phyloP scores from a whole-genome alignment of 345 rosid species.

The Gossypium anomalum region DNA sequence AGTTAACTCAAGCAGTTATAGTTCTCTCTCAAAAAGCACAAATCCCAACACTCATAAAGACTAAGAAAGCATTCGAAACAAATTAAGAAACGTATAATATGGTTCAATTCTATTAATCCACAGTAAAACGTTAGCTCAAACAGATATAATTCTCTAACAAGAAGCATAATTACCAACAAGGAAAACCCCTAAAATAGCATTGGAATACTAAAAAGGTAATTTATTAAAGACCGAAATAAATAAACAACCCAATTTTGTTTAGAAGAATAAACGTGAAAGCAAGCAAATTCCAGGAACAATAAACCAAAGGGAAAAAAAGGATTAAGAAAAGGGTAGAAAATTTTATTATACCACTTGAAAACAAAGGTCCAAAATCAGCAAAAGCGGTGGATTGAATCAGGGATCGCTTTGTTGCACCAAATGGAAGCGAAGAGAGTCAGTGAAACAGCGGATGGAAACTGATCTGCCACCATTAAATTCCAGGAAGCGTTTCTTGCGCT shows the following conservation, averaged over 20 bases:
- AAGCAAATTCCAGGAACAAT: conserved; percentile 5
- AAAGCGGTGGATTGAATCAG: not conserved
- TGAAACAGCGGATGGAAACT: not conserved
- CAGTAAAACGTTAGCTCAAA: not conserved
- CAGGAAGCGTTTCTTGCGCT: not conserved
- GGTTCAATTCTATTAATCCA: not conserved
- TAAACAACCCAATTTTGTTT: not conserved
- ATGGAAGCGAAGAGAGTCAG: conserved; percentile 6
- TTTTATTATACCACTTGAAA: not conserved
- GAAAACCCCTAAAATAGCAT: conserved; percentile 1
- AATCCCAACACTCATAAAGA: not conserved
- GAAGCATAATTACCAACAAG: not conserved
- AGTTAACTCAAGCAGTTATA: not conserved
- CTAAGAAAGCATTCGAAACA: not conserved
- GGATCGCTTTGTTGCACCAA: not conserved
- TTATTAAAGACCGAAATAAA: not conserved
- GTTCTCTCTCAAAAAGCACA: not conserved
- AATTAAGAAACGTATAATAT: not conserved
- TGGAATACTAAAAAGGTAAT: not conserved
- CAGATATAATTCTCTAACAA: not conserved
- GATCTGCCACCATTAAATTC: not conserved
- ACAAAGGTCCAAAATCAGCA: not conserved
- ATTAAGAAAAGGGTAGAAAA: not conserved
- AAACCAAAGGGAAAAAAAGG: not conserved
- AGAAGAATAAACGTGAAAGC: not conserved